Evolutionary conservation across 768 basidiomycete species (phyloP).

Genomic region (Boletus tomentosulus): DNA sequence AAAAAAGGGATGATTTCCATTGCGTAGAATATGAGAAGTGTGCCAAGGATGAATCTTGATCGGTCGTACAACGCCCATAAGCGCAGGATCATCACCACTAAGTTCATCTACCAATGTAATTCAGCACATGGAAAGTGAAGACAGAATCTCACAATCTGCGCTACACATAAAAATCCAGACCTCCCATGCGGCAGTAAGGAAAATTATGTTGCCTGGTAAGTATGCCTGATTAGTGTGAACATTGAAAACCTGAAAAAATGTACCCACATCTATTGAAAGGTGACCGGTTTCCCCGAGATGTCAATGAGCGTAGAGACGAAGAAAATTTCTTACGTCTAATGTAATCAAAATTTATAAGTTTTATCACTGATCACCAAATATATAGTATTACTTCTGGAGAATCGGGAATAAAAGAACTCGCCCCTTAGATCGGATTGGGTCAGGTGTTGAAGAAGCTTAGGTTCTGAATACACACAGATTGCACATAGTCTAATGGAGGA

Average conservation of each 20-base stretch:
- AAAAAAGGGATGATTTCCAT: background rate
- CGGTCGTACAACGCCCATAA: background rate
- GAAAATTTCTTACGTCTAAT: background rate
- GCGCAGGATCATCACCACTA: background rate
- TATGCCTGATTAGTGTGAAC: background rate
- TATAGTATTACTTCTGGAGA: background rate
- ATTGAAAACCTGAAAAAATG: background rate
- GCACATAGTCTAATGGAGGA: background rate
- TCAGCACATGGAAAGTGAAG: background rate
- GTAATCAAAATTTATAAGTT: background rate
- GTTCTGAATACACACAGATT: background rate
- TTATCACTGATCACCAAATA: background rate
- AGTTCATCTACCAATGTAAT: background rate
- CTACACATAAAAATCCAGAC: background rate
- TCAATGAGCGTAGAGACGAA: background rate
- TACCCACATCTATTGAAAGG: background rate
- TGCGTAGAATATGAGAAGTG: background rate
- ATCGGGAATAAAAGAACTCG: background rate
- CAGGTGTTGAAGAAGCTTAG: background rate
- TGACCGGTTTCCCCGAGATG: too few species aligned
- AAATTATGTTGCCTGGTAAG: background rate
- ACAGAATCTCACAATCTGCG: background rate
- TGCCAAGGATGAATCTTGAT: background rate
- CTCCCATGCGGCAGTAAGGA: background rate
- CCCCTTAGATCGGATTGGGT: background rate